phyloP scores from a whole-genome alignment of 352 stramenopile genomes.

The Globisporangium okanoganense region DNA sequence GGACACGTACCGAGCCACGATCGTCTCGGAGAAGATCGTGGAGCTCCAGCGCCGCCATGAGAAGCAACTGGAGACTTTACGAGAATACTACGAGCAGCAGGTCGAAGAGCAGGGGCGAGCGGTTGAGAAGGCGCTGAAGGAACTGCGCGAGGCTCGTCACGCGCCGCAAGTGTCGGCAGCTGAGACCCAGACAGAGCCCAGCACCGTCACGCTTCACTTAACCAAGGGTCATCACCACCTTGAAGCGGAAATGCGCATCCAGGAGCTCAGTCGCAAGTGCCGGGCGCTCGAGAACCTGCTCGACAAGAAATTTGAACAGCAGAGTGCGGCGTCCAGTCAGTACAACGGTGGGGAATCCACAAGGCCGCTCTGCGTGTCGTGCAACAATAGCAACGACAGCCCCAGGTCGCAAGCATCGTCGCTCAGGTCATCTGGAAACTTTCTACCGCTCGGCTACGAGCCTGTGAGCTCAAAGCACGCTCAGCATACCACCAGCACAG shows the following conservation, averaged over 20 bases:
- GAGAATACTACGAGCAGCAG: constrained; percentile 21
- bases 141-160: background rate
- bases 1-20: constrained; percentile 9
- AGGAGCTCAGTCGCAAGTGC: constrained; percentile 44
- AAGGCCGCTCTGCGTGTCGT: constrained; percentile 24
- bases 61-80: constrained; percentile 14
- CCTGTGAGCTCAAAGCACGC: constrained; percentile 5
- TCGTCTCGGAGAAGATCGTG: constrained; percentile 16
- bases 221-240: background rate
- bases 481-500: constrained; percentile 15
- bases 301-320: constrained; percentile 58
- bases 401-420: constrained; percentile 16
- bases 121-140: constrained; percentile 17
- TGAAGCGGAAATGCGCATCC: constrained; percentile 24
- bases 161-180: background rate
- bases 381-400: constrained; percentile 11
- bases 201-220: background rate
- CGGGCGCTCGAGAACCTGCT: constrained; percentile 48
- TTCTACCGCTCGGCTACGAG: background rate
- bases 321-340: background rate
- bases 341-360: constrained; percentile 13
- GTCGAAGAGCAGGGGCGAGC: constrained; percentile 18
- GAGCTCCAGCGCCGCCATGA: constrained; percentile 17
- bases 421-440: background rate
- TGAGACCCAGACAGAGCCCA: constrained; percentile 21